Conservation (phyloP, 2,329 filamentous ascomycete species). For the Mycosphaerelloides madeirae region DNA sequence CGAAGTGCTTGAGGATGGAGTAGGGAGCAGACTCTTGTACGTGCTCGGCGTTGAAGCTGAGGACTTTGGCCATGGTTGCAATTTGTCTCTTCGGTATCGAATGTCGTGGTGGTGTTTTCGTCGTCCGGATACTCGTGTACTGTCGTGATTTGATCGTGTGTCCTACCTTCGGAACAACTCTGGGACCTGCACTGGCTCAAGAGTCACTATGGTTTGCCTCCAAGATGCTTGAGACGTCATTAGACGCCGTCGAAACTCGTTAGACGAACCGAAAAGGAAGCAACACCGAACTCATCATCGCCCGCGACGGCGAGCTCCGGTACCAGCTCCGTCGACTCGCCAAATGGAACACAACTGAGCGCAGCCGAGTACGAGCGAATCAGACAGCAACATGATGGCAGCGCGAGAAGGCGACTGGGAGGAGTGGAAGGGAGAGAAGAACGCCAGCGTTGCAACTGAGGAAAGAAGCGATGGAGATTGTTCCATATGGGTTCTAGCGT, state of each 20-base stretch:
- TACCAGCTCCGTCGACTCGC: slow-evolving; percentile 7
- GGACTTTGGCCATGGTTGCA: slow-evolving; percentile 9
- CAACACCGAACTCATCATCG: slow-evolving; percentile 1
- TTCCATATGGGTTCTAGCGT: too few species aligned
- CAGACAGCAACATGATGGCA: slow-evolving; percentile 7
- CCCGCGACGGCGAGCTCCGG: slow-evolving; percentile 9
- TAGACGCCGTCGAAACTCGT: not conserved
- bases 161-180: not conserved
- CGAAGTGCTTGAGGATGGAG: slow-evolving; percentile 10
- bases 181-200: not conserved
- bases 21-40: slow-evolving; percentile 17
- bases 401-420: not conserved
- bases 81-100: not conserved
- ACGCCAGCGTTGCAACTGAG: too few species aligned
- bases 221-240: not conserved
- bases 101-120: not conserved
- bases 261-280: slow-evolving; percentile 7
- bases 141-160: too few species aligned
- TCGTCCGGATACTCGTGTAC: too few species aligned
- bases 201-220: slow-evolving; percentile 1
- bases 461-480: too few species aligned
- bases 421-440: too few species aligned
- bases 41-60: slow-evolving; percentile 12
- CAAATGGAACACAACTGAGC: slow-evolving; percentile 12
- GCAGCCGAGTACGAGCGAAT: slow-evolving; percentile 7